Conservation (phyloP, 768 basidiomycete genomes). For the Boletus fagicola region DNA sequence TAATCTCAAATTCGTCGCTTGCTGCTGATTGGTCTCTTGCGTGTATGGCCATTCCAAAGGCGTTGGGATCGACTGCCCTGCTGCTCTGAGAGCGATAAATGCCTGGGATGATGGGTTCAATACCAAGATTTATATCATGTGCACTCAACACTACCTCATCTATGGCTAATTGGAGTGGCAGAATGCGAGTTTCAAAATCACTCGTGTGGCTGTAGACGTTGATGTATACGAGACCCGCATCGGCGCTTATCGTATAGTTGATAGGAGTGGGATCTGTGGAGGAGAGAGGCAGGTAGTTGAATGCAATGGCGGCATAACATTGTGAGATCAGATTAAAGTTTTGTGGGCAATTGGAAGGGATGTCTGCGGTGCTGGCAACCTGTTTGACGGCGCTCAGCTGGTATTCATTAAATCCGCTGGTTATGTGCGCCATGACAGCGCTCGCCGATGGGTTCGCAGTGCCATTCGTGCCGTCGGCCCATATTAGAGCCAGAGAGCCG, state of each 20-base stretch:
- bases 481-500: conserved; percentile 51
- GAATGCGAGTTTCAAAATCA: conserved; percentile 63
- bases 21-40: conserved; percentile 63
- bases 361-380: conserved; percentile 45
- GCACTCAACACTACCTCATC: conserved; percentile 49
- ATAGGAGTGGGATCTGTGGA: conserved; percentile 35
- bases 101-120: conserved; percentile 42
- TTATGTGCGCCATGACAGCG: conserved; percentile 61
- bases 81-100: conserved; percentile 67
- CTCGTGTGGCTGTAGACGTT: conserved; percentile 65
- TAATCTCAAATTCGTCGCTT: conserved; percentile 51
- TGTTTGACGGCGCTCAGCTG: conserved; percentile 52
- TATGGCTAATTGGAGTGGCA: conserved; percentile 77
- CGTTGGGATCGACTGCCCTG: conserved; percentile 51
- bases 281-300: conserved; percentile 53
- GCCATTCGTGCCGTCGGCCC: conserved; percentile 67
- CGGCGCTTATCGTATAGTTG: conserved; percentile 71
- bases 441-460: conserved; percentile 51
- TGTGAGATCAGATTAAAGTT: conserved; percentile 70
- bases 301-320: conserved; percentile 67
- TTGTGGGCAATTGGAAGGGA: conserved; percentile 60
- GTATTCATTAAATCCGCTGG: conserved; percentile 44
- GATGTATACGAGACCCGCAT: conserved; percentile 61
- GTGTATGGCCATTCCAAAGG: conserved; percentile 76
- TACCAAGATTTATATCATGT: background rate